Percentiles rank a stretch among this genome's conserved stretches.
These are phyloP conservation scores for Priceomyces fermenticarens DNA, from an alignment of 805 yeast species.

Conservation along the genomic window DNA sequence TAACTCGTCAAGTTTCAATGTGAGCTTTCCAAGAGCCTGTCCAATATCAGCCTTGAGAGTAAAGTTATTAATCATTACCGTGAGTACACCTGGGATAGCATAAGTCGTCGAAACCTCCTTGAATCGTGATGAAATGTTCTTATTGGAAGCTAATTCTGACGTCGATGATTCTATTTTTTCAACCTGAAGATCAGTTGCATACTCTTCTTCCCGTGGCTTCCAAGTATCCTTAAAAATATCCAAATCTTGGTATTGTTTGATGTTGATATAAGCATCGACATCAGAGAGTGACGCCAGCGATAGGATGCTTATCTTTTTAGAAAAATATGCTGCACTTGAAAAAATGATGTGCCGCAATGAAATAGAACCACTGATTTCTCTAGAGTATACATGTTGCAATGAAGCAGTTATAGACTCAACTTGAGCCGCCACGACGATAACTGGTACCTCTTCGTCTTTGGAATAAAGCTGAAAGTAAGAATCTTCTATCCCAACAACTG, in stretches of 20 bases:
- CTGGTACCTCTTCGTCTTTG: constrained; percentile 38
- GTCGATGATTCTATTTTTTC: background rate
- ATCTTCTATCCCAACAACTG: constrained; percentile 71
- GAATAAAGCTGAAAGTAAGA: constrained; percentile 59
- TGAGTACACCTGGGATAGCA: constrained; percentile 73
- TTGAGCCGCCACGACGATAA: constrained; percentile 42
- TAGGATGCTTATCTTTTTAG: constrained; percentile 37
- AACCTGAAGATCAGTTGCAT: background rate
- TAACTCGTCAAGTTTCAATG: constrained; percentile 50
- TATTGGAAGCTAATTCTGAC: constrained; percentile 19
- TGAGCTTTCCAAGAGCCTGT: constrained; percentile 70
- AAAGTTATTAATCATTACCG: constrained; percentile 52
- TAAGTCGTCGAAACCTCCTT: constrained; percentile 59
- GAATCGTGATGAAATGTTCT: constrained; percentile 44
- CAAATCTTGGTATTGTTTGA: constrained; percentile 85
- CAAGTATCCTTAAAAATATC: constrained; percentile 81
- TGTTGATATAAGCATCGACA: constrained; percentile 61
- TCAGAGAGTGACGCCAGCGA: constrained; percentile 54
- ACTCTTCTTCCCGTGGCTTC: constrained; percentile 43
- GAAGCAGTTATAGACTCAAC: constrained; percentile 63
- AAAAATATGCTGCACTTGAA: constrained; percentile 46
- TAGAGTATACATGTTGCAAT: constrained; percentile 85
- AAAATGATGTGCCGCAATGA: constrained; percentile 43
- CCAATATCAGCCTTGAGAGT: constrained; percentile 72
- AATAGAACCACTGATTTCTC: constrained; percentile 81